phyloP scores from a whole-genome alignment of 176 grass and related monocot species.

The Ananas comosus region DNA sequence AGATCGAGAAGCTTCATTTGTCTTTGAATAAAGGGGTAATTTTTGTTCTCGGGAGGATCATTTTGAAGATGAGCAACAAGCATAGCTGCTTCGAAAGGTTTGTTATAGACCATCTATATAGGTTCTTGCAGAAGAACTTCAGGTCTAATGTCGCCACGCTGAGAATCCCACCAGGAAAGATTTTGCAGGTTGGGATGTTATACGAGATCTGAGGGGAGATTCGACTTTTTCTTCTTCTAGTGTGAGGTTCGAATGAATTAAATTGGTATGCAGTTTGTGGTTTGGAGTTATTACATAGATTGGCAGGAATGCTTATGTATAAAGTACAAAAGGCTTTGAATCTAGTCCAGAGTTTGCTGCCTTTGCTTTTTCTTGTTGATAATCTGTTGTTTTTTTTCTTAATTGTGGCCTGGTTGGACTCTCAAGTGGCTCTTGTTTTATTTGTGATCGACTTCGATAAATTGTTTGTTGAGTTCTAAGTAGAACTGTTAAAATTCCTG shows the following conservation, averaged over 20 bases:
- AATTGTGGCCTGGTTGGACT: no score
- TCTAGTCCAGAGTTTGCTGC: no score
- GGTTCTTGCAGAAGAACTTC: conserved; percentile 82
- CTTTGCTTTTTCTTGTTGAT: no score
- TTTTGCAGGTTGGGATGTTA: conserved; percentile 58
- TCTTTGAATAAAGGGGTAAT: conserved; percentile 43
- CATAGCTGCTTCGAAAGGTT: conserved; percentile 34
- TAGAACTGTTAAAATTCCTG: no score
- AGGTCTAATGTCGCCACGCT: conserved; percentile 59
- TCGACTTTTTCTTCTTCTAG: not conserved
- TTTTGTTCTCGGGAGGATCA: conserved; percentile 63
- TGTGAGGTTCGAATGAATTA: not conserved
- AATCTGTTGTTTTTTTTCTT: no score
- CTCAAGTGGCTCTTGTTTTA: no score
- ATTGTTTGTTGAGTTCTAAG: no score
- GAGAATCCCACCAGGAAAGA: conserved; percentile 45
- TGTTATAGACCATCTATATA: conserved; percentile 44
- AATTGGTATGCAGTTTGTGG: not conserved
- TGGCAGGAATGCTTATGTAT: not conserved
- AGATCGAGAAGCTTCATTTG: conserved; percentile 28
- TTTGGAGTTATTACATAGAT: not conserved
- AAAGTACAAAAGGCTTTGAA: no score
- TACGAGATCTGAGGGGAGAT: conserved; percentile 52
- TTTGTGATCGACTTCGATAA: no score
- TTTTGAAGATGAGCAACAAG: conserved; percentile 38